Evolutionary conservation across 768 basidiomycete genomes (phyloP).

Genomic region (Clitopilus hobsonii): DNA sequence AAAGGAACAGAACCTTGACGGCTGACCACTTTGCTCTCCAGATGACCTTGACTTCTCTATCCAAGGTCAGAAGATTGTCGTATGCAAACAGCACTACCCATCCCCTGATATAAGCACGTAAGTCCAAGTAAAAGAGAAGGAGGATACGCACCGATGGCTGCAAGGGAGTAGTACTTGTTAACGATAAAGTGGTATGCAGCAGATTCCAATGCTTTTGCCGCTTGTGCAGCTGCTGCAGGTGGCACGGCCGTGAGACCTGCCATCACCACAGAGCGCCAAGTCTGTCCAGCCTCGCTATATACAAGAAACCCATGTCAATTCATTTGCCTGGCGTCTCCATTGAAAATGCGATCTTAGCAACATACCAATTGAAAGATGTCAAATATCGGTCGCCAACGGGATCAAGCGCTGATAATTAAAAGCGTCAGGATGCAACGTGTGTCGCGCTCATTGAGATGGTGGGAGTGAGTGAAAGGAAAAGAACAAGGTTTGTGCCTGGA

Average conservation of each 20-base stretch:
- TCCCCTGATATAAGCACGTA: too few relatives aligned
- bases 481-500: not conserved
- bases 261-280: not conserved
- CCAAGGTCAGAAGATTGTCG: not conserved
- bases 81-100: not conserved
- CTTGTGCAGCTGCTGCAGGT: slow-evolving; percentile 2
- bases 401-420: not conserved
- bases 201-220: slow-evolving; percentile 6
- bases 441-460: not conserved
- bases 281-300: not conserved
- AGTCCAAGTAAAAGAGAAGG: too few relatives aligned
- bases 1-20: not conserved
- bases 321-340: too few relatives aligned
- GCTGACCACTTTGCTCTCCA: not conserved
- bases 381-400: not conserved
- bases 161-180: slow-evolving; percentile 11
- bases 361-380: not conserved
- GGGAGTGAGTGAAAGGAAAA: not conserved
- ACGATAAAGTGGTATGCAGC: slow-evolving; percentile 8
- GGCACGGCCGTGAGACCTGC: not conserved
- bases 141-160: slow-evolving; percentile 1
- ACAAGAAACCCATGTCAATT: too few relatives aligned
- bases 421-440: not conserved
- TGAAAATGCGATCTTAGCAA: not conserved
- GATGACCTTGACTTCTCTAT: not conserved